Conservation (phyloP, 2,329 filamentous ascomycete genomes). For the Periconia sp. region DNA sequence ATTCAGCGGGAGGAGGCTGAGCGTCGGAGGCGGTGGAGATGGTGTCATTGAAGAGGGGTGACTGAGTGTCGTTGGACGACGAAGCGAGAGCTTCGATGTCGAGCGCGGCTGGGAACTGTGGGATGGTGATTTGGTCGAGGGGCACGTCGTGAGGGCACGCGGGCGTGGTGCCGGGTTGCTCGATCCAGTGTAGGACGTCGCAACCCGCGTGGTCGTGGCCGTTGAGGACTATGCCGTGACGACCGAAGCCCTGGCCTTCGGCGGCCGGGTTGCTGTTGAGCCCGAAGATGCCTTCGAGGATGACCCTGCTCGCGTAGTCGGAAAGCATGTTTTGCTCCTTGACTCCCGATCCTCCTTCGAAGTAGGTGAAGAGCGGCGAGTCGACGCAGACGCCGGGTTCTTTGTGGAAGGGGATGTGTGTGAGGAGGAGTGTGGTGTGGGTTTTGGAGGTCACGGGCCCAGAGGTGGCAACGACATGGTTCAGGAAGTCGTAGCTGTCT, state of each 20-base stretch:
- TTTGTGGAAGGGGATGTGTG: slow-evolving; percentile 91
- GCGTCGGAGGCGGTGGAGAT: slow-evolving; percentile 3
- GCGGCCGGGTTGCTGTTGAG: slow-evolving; percentile 66
- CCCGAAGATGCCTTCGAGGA: slow-evolving; percentile 84
- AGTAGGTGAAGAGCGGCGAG: slow-evolving; percentile 79
- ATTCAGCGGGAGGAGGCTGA: neutral
- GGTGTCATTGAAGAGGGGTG: neutral
- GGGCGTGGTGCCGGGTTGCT: slow-evolving; percentile 16
- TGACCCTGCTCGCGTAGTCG: slow-evolving; percentile 63
- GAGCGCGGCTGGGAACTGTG: slow-evolving; percentile 4
- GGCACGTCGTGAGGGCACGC: slow-evolving; percentile 14
- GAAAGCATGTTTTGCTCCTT: slow-evolving; percentile 92
- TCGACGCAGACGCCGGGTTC: slow-evolving; percentile 80
- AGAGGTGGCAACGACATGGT: slow-evolving; percentile 64
- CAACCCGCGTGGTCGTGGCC: slow-evolving; percentile 96
- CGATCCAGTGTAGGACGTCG: slow-evolving; percentile 75
- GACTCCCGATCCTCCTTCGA: slow-evolving; percentile 66
- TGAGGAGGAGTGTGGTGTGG: slow-evolving; percentile 81
- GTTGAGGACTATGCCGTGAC: slow-evolving; percentile 79
- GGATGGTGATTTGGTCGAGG: slow-evolving; percentile 14
- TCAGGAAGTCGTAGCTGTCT: slow-evolving; percentile 76
- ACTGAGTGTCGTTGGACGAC: slow-evolving; percentile 1
- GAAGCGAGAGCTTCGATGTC: slow-evolving; percentile 6
- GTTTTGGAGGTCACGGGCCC: slow-evolving; percentile 62
- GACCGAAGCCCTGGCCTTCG: slow-evolving; percentile 63